Conservation (phyloP, 331 rosid genomes). For the Acacia pycnantha region DNA sequence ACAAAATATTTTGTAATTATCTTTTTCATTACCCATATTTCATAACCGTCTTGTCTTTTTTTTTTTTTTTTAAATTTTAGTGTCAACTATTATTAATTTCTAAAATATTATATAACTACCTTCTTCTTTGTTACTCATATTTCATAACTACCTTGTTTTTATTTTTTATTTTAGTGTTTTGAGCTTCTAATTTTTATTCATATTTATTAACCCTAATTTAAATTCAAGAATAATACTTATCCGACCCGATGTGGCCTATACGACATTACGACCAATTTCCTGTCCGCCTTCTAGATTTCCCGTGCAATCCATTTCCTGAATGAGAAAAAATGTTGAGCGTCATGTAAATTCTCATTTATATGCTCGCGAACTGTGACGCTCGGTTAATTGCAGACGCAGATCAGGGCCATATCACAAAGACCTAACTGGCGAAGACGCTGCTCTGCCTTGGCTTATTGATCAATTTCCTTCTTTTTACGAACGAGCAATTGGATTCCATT, state of each 20-base stretch:
- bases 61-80: too few species aligned
- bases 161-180: too few species aligned
- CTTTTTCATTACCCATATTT: too few species aligned
- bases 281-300: not conserved
- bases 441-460: not conserved
- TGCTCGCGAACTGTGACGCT: not conserved
- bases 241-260: not conserved
- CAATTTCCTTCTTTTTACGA: not conserved
- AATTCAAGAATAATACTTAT: not conserved
- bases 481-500: not conserved
- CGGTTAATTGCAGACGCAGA: not conserved
- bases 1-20: too few species aligned
- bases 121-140: too few species aligned
- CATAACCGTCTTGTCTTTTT: too few species aligned
- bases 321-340: not conserved
- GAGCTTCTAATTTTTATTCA: too few species aligned
- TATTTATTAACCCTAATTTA: not conserved
- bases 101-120: too few species aligned
- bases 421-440: conserved; percentile 16
- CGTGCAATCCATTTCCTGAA: not conserved
- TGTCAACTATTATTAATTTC: too few species aligned
- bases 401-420: conserved; percentile 9
- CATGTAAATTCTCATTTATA: not conserved
- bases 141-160: too few species aligned
- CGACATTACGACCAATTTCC: not conserved